These are phyloP conservation scores for Zalaria obscura DNA, from an alignment of 2,329 filamentous ascomycete species.

Conservation along the genomic window DNA sequence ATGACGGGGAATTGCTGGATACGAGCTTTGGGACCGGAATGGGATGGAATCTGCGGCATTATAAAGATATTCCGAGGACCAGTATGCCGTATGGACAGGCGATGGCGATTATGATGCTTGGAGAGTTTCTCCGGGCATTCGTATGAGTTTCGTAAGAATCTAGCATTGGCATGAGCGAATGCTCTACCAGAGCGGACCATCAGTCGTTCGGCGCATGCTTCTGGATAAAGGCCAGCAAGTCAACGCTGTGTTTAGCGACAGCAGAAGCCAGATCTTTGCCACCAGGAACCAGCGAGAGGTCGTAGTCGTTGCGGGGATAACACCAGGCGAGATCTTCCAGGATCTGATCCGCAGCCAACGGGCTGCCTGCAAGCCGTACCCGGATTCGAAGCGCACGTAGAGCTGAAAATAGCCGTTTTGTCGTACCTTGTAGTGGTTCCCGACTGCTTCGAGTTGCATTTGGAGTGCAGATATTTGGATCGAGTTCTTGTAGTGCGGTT, in stretches of 20 bases:
- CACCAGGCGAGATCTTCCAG: neutral
- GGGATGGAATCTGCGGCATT: slow-evolving; percentile 60
- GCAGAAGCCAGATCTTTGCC: neutral
- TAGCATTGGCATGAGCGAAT: slow-evolving; percentile 33
- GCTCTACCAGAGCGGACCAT: neutral
- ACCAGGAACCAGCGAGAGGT: neutral
- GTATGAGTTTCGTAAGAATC: slow-evolving; percentile 18
- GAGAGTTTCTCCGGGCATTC: slow-evolving; percentile 54
- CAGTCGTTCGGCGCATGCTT: neutral
- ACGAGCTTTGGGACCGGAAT: slow-evolving; percentile 70
- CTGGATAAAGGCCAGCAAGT: neutral
- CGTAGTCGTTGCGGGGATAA: neutral
- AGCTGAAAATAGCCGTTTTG: neutral
- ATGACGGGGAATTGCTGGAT: slow-evolving; percentile 55
- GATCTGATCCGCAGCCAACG: neutral
- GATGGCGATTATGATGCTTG: slow-evolving; percentile 71
- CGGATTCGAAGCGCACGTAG: neutral
- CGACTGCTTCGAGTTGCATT: too few relatives aligned
- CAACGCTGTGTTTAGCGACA: neutral
- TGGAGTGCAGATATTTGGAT: too few relatives aligned
- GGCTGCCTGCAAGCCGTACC: neutral
- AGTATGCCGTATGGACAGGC: slow-evolving; percentile 77
- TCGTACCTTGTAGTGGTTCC: neutral
- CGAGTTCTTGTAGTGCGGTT: too few relatives aligned
- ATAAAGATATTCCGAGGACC: slow-evolving; percentile 61